A percentile compares a stretch with the other conserved stretches of the same genome.
Evolutionary conservation across 257 asterid genomes (phyloP).

Genomic region (Solanum sparsipilum): DNA sequence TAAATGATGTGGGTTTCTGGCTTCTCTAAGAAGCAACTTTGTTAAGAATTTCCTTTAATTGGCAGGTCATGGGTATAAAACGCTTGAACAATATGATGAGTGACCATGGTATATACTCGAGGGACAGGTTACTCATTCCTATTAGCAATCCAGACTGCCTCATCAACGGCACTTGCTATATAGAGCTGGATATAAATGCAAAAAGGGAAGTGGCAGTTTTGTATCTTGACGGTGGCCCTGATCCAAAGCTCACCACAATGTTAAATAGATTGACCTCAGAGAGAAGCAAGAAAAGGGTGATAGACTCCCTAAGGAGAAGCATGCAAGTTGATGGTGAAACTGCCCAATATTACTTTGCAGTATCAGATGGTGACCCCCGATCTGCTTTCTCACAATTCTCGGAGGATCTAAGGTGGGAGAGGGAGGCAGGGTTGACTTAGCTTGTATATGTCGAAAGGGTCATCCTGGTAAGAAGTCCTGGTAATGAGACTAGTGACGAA

Average conservation of each 20-base stretch:
- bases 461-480: not conserved
- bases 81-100: conserved; percentile 97
- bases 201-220: conserved; percentile 93
- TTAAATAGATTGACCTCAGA: conserved; percentile 38
- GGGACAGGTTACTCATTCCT: conserved; percentile 91
- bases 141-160: conserved; percentile 61
- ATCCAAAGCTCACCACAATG: conserved; percentile 23
- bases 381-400: conserved; percentile 72
- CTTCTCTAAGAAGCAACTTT: not conserved
- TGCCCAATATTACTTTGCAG: conserved; percentile 71
- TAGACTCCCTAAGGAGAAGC: conserved; percentile 78
- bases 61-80: conserved; percentile 76
- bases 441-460: not conserved
- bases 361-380: conserved; percentile 84
- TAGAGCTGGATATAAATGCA: conserved; percentile 71
- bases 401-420: conserved; percentile 84
- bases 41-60: not conserved
- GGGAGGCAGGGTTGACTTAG: conserved; percentile 46
- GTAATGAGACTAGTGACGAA: not conserved
- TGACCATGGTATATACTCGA: conserved; percentile 89
- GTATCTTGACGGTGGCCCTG: conserved; percentile 80
- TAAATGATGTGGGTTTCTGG: not conserved
- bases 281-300: conserved; percentile 47
- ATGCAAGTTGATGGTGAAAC: conserved; percentile 83
- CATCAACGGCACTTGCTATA: conserved; percentile 60